phyloP scores from a whole-genome alignment of 805 yeast genomes.

The Nematodospora valgi region DNA sequence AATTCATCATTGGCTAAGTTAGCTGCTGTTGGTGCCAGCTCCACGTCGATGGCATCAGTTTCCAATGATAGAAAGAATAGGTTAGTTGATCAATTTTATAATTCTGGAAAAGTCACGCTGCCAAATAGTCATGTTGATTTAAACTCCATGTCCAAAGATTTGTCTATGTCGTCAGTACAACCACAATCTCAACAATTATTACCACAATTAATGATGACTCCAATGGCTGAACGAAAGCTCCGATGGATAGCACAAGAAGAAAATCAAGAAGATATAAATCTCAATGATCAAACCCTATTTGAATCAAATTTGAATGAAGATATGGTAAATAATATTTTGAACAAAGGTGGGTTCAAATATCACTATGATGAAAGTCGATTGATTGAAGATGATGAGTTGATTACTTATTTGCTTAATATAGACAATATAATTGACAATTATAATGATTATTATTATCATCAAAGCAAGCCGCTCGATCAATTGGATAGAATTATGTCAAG shows the following conservation, averaged over 20 bases:
- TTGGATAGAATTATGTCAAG: slow-evolving; percentile 6
- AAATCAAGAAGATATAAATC: background rate
- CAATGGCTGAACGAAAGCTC: slow-evolving; percentile 1
- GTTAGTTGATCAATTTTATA: slow-evolving; percentile 41
- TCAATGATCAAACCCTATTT: background rate
- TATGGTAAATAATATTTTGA: slow-evolving; percentile 13
- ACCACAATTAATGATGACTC: slow-evolving; percentile 1
- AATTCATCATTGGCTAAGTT: too few relatives aligned
- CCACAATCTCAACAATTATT: slow-evolving; percentile 1
- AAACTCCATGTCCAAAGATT: background rate
- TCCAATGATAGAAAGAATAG: slow-evolving; percentile 23
- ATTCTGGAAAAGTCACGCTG: background rate
- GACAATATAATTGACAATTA: slow-evolving; percentile 20
- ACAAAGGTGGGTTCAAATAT: slow-evolving; percentile 20
- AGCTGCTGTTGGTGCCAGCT: too few relatives aligned
- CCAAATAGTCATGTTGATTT: background rate
- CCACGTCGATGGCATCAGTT: background rate
- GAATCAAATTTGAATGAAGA: slow-evolving; percentile 4
- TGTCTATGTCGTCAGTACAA: background rate
- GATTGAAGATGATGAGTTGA: slow-evolving; percentile 23
- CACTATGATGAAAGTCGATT: slow-evolving; percentile 9
- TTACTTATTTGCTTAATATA: slow-evolving; percentile 25
- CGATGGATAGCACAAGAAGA: slow-evolving; percentile 2
- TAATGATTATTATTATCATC: slow-evolving; percentile 10
- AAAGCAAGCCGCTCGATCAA: slow-evolving; percentile 7